A percentile compares a stretch with the other conserved stretches of the same genome.
Conservation (phyloP, 2,329 filamentous ascomycete genomes). For the Chaetomium olivaceum region DNA sequence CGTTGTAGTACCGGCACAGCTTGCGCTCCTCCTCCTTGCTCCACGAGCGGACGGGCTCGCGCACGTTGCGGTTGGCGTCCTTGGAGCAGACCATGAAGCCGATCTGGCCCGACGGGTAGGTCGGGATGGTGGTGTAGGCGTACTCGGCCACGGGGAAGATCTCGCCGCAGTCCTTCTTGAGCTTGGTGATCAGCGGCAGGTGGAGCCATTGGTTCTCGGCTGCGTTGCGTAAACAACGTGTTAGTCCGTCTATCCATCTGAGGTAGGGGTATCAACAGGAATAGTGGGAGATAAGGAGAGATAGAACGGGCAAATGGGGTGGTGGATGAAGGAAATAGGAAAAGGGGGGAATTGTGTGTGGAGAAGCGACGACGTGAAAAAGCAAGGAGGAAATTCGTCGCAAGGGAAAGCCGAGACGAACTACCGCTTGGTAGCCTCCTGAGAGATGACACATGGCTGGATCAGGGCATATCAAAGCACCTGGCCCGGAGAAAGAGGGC, state of each 20-base stretch:
- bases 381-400: slow-evolving; percentile 24
- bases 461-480: slow-evolving; percentile 40
- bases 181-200: slow-evolving; percentile 85
- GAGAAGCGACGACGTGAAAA: slow-evolving; percentile 8
- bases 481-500: slow-evolving; percentile 29
- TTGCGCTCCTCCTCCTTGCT: slow-evolving; percentile 85
- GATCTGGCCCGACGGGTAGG: slow-evolving; percentile 98
- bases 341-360: background rate
- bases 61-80: slow-evolving; percentile 80
- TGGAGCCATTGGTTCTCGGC: slow-evolving; percentile 99
- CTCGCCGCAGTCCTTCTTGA: slow-evolving; percentile 95
- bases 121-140: slow-evolving; percentile 98
- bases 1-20: slow-evolving; percentile 95
- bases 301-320: background rate
- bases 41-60: slow-evolving; percentile 80
- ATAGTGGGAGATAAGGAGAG: background rate
- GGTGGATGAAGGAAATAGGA: background rate
- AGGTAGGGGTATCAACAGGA: background rate
- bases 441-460: slow-evolving; percentile 24
- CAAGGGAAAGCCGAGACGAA: slow-evolving; percentile 32
- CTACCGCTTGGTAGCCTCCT: slow-evolving; percentile 35
- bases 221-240: slow-evolving; percentile 44
- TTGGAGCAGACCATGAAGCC: slow-evolving; percentile 99
- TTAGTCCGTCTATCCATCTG: slow-evolving; percentile 17
- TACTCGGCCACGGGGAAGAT: slow-evolving; percentile 98